Percentiles rank a stretch among this genome's conserved stretches.
Evolutionary conservation across 768 basidiomycete species (phyloP).

Genomic region (Solioccasus polychromus): DNA sequence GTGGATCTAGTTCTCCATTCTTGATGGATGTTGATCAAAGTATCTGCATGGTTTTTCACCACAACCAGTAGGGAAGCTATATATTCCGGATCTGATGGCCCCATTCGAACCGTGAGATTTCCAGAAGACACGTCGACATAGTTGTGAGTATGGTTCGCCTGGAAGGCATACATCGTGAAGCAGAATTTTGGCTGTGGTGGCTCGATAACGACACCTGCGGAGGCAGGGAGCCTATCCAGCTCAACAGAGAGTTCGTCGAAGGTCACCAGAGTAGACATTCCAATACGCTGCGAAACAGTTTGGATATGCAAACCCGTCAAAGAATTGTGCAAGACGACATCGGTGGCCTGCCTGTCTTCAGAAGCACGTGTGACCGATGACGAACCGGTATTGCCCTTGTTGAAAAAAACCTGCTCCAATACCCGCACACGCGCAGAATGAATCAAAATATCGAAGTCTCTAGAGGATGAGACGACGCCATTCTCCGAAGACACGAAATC

Average conservation of each 20-base stretch:
- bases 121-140: slow-evolving; percentile 21
- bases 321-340: slow-evolving; percentile 17
- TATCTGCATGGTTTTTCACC: slow-evolving; percentile 6
- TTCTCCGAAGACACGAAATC: slow-evolving; percentile 26
- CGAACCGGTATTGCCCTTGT: neutral
- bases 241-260: slow-evolving; percentile 18
- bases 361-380: neutral
- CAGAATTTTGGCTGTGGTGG: slow-evolving; percentile 17
- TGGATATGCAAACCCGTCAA: slow-evolving; percentile 18
- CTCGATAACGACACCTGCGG: neutral
- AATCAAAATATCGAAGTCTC: slow-evolving; percentile 42
- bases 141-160: slow-evolving; percentile 8
- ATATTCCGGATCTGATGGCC: slow-evolving; percentile 31
- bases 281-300: neutral
- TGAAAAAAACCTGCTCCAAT: slow-evolving; percentile 43
- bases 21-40: slow-evolving; percentile 20
- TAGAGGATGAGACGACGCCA: slow-evolving; percentile 12
- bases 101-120: slow-evolving; percentile 23
- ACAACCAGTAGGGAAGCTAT: slow-evolving; percentile 15
- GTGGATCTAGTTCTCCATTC: slow-evolving; percentile 31
- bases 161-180: slow-evolving; percentile 20
- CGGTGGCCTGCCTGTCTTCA: slow-evolving; percentile 9
- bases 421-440: slow-evolving; percentile 40
- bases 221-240: slow-evolving; percentile 8
- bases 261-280: slow-evolving; percentile 1